These are phyloP conservation scores for Volvariella volvacea DNA, from an alignment of 1,284 basidiomycete species.

Conservation along the genomic window DNA sequence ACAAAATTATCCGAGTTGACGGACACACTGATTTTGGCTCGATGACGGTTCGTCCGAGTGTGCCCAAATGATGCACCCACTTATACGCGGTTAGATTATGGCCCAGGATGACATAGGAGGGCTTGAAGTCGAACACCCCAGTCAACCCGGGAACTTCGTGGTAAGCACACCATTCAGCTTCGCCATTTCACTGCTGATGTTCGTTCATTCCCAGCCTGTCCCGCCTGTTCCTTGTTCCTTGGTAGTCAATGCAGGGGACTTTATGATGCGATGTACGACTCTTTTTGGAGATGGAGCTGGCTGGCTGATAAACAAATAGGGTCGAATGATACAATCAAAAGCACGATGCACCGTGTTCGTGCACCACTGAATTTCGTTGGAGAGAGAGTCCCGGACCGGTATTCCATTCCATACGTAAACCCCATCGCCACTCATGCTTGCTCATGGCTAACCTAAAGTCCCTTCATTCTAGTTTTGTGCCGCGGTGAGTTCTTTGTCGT, in stretches of 20 bases:
- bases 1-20: constrained; percentile 41
- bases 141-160: constrained; percentile 36
- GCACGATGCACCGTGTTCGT: constrained; percentile 53
- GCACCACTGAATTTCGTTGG: constrained; percentile 26
- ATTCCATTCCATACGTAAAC: constrained; percentile 52
- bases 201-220: constrained; percentile 26
- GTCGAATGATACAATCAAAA: constrained; percentile 55
- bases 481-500: too few relatives aligned
- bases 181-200: too few relatives aligned
- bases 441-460: not conserved
- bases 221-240: constrained; percentile 43
- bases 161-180: constrained; percentile 17
- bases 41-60: constrained; percentile 30
- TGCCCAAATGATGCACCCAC: not conserved
- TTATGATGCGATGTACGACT: constrained; percentile 45
- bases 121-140: constrained; percentile 52
- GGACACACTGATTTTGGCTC: constrained; percentile 56
- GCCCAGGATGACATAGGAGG: constrained; percentile 57
- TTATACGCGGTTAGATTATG: constrained; percentile 25
- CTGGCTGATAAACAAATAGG: constrained; percentile 21
- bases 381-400: constrained; percentile 35
- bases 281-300: not conserved
- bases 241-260: constrained; percentile 58
- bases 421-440: not conserved
- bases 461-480: too few relatives aligned